phyloP scores from a whole-genome alignment of 2,329 filamentous ascomycete genomes.

The Penicillium thymicola region DNA sequence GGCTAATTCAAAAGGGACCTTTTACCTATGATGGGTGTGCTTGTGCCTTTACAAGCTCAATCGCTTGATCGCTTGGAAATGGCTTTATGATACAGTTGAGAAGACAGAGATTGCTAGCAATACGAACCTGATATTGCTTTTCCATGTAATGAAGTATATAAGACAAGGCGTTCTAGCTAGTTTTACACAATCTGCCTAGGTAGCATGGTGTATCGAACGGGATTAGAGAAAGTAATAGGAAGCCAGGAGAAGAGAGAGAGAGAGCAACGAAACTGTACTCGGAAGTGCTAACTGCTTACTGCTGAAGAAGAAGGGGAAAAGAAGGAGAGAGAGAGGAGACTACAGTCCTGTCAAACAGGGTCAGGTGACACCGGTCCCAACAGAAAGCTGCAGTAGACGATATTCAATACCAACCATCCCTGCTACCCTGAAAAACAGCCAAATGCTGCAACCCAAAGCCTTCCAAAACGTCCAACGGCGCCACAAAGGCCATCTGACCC shows the following conservation, averaged over 20 bases:
- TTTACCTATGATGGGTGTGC: background rate
- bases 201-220: background rate
- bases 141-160: no score
- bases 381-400: background rate
- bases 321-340: no score
- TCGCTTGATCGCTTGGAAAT: background rate
- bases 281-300: no score
- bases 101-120: background rate
- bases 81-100: background rate
- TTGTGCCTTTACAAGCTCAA: background rate
- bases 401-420: background rate
- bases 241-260: no score
- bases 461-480: conserved; percentile 40
- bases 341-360: no score
- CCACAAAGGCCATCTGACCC: conserved; percentile 58
- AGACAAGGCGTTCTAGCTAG: background rate
- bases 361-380: no score
- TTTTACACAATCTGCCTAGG: background rate
- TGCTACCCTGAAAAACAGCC: background rate
- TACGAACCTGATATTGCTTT: background rate
- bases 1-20: background rate
- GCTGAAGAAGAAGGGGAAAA: no score
- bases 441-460: conserved; percentile 12
- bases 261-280: no score
- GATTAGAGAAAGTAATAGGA: no score